Evolutionary conservation across 2,329 filamentous ascomycete genomes (phyloP), one percentile per base, ranked within the genome.

Genomic region (Bipolaris zeicola): DNA sequence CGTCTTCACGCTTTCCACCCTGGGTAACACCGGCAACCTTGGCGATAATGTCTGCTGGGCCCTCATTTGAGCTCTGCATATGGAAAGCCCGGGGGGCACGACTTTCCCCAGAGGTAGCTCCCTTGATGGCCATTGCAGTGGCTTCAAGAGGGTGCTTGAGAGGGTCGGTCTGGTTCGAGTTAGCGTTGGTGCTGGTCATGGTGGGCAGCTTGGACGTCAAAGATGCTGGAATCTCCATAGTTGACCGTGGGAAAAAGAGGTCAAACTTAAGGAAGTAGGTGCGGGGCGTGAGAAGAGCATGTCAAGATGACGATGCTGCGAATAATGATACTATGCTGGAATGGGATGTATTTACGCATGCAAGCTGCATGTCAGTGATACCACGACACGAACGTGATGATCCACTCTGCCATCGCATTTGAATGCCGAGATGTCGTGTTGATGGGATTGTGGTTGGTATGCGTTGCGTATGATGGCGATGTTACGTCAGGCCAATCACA

Each of bases 41-140:
- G 3, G 78, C 79, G 41, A 80, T 80, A 37, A 83, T 81, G 58
- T 81, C 79, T 18, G 80, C 81, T 8, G 82, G 81, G 0, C 82
- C 82, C 53, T 84, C 80, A 55, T 84, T 84, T 45, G 80, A 78
- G 52, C 66, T 73, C 42, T 72, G 58, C 16, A 76, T 73, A 8
- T 45, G 42, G 13, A 45, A 45, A 20, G 42, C 42, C 5, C 42
- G 28, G 7, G 74, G 69, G 11, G 69, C 70, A 11, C 78, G 73
- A 31, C 71, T 71, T 54, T 81, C 79, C 6, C 71, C 74, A 7
- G 42, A 45, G 14, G 42, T n/a, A 31, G 18, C 55, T 68, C 71
- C 72, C n/a, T 76, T 75, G 22, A 81, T 76, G n/a, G 75, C 78
- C 58, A 73, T 68, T 14, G 74, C 73, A 8, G 74, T 76, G 5